Percentiles rank a stretch among this genome's conserved stretches.
Evolutionary conservation across 371 early-diverging fungal species (phyloP).

Genomic region (Catenaria anguillulae): DNA sequence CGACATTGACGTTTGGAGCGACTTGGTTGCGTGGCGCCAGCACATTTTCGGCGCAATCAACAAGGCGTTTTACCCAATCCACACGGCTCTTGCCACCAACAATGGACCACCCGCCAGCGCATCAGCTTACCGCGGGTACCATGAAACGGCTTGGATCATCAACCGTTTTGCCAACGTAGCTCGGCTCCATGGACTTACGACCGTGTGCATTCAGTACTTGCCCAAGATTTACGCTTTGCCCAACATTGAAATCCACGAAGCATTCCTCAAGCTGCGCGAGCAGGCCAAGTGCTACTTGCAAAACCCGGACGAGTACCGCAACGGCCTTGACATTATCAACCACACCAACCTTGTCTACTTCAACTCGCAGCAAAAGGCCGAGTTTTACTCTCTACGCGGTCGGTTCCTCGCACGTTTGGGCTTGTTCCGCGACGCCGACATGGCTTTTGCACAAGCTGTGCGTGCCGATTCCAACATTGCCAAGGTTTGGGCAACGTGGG

Average conservation of each 20-base stretch:
- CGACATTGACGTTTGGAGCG: slow-evolving; percentile 94
- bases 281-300: slow-evolving; percentile 95
- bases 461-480: slow-evolving; percentile 77
- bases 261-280: slow-evolving; percentile 91
- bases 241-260: slow-evolving; percentile 98
- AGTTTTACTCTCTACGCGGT: slow-evolving; percentile 93
- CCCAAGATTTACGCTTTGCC: slow-evolving; percentile 96
- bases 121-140: slow-evolving; percentile 92
- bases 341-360: slow-evolving; percentile 97
- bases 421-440: slow-evolving; percentile 76
- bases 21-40: slow-evolving; percentile 93
- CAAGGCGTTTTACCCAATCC: slow-evolving; percentile 73
- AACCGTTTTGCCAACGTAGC: slow-evolving; percentile 99
- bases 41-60: slow-evolving; percentile 93
- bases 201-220: slow-evolving; percentile 84
- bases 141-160: slow-evolving; percentile 99
- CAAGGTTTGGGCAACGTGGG: slow-evolving; percentile 97
- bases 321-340: slow-evolving; percentile 94
- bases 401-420: slow-evolving; percentile 78
- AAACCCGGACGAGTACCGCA: slow-evolving; percentile 63
- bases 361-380: slow-evolving; percentile 83
- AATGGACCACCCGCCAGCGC: slow-evolving; percentile 33
- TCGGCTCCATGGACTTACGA: slow-evolving; percentile 81
- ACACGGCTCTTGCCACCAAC: slow-evolving; percentile 29
- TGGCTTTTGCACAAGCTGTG: slow-evolving; percentile 83